Evolutionary conservation across 2,329 filamentous ascomycete genomes (phyloP).

Genomic region (Chaetomium globosum): DNA sequence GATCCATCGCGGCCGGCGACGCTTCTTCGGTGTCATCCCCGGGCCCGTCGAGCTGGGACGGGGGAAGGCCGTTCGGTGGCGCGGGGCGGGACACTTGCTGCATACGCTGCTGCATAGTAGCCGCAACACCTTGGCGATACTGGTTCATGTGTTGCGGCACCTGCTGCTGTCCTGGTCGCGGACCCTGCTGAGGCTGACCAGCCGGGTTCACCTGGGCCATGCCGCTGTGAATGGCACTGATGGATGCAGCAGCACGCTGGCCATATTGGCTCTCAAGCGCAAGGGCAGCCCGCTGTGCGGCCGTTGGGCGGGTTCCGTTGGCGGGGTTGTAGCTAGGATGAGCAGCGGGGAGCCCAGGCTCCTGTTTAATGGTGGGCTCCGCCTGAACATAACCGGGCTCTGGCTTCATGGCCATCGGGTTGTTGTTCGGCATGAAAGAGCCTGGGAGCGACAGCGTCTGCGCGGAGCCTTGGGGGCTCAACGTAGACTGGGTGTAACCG

Average conservation of each 20-base stretch:
- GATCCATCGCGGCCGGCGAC: constrained; percentile 58
- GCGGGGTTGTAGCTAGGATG: constrained; percentile 44
- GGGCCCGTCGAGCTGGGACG: constrained; percentile 75
- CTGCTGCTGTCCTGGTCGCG: constrained; percentile 38
- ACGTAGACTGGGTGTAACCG: constrained; percentile 43
- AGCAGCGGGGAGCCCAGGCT: constrained; percentile 46
- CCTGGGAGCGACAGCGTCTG: constrained; percentile 39
- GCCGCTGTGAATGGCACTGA: constrained; percentile 61
- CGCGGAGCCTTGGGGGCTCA: constrained; percentile 42
- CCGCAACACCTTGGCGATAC: constrained; percentile 43
- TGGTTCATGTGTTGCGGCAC: constrained; percentile 41
- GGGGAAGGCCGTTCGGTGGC: constrained; percentile 48
- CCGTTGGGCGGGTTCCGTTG: constrained; percentile 42
- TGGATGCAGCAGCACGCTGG: constrained; percentile 64
- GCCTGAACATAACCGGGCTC: constrained; percentile 44
- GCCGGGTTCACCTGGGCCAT: constrained; percentile 36
- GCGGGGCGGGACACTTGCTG: constrained; percentile 41
- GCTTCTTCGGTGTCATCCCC: constrained; percentile 63
- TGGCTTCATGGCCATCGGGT: constrained; percentile 38
- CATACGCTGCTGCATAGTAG: constrained; percentile 41
- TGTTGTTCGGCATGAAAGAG: constrained; percentile 39
- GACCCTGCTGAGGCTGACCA: constrained; percentile 30
- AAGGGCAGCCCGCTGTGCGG: constrained; percentile 58
- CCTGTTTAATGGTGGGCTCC: constrained; percentile 54
- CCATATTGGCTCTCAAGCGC: constrained; percentile 64